Evolutionary conservation across 2,329 filamentous ascomycete species (phyloP).

Genomic region (Trichoderma sp.): DNA sequence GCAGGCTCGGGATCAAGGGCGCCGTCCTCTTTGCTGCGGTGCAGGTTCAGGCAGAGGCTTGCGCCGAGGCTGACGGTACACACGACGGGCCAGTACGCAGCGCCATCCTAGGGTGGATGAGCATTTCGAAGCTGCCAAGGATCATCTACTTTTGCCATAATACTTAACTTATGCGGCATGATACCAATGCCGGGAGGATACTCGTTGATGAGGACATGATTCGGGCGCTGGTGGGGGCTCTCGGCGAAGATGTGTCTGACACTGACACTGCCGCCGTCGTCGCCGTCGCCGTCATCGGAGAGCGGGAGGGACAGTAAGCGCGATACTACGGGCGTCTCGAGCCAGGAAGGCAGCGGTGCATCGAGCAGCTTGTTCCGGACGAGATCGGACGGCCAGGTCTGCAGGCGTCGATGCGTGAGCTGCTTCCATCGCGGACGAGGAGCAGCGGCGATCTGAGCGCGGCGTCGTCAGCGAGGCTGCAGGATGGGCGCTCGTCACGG

Average conservation of each 20-base stretch:
- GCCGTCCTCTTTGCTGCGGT: conserved; percentile 60
- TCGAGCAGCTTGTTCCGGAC: conserved; percentile 74
- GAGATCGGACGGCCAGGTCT: conserved; percentile 84
- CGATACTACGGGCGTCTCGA: conserved; percentile 65
- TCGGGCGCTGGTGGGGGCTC: conserved; percentile 73
- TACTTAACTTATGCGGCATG: conserved; percentile 77
- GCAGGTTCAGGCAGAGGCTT: conserved; percentile 73
- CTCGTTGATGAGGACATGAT: conserved; percentile 93
- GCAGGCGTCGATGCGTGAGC: conserved; percentile 82
- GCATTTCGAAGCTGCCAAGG: conserved; percentile 24
- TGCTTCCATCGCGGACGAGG: conserved; percentile 80
- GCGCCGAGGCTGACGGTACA: conserved; percentile 85
- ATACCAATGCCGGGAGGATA: conserved; percentile 88
- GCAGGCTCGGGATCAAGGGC: conserved; percentile 50
- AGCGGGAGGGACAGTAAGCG: conserved; percentile 53
- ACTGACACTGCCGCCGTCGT: not conserved
- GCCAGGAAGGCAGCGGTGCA: conserved; percentile 70
- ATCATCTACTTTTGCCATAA: conserved; percentile 18
- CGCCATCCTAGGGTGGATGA: conserved; percentile 60
- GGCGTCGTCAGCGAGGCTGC: conserved; percentile 9
- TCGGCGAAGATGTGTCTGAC: conserved; percentile 48
- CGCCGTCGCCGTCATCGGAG: conserved; percentile 24
- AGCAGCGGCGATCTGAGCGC: conserved; percentile 54
- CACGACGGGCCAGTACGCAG: conserved; percentile 81
- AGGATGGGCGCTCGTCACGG: not conserved